A percentile compares a stretch with the other conserved stretches of the same genome.
Conservation (phyloP, 306 rosid genomes). For the Lupinus albus region DNA sequence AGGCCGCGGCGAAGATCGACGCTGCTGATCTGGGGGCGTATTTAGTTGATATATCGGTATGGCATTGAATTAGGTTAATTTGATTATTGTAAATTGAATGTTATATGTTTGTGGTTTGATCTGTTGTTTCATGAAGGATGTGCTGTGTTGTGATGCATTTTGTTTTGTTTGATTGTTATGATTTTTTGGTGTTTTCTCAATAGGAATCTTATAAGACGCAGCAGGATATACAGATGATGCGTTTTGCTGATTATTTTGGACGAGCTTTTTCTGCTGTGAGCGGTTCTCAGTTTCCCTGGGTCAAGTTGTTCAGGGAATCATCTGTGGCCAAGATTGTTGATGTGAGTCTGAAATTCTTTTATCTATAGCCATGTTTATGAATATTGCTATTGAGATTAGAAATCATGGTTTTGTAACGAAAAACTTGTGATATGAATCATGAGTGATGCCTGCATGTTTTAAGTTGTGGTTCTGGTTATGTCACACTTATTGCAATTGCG, state of each 20-base stretch:
- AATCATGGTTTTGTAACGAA: not conserved
- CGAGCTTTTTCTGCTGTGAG: slow-evolving; percentile 79
- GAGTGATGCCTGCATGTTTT: not conserved
- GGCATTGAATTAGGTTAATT: slow-evolving; percentile 30
- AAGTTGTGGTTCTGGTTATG: too few relatives aligned
- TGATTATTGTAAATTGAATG: slow-evolving; percentile 25
- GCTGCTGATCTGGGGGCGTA: slow-evolving; percentile 60
- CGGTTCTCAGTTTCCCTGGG: slow-evolving; percentile 93
- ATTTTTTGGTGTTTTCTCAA: not conserved
- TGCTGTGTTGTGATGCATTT: slow-evolving; percentile 21
- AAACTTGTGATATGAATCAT: slow-evolving; percentile 9
- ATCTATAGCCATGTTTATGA: too few relatives aligned
- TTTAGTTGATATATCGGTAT: slow-evolving; percentile 69
- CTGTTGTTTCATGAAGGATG: slow-evolving; percentile 42
- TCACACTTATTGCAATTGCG: too few relatives aligned
- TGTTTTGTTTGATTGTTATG: not conserved
- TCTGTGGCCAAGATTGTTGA: slow-evolving; percentile 75
- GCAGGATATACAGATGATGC: slow-evolving; percentile 79
- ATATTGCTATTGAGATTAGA: too few relatives aligned
- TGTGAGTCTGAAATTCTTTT: slow-evolving; percentile 58
- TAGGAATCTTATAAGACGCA: slow-evolving; percentile 67
- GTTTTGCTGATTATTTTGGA: slow-evolving; percentile 85
- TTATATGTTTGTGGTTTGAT: slow-evolving; percentile 52
- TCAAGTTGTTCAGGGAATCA: slow-evolving; percentile 79
- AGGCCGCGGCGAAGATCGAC: slow-evolving; percentile 87